Evolutionary conservation across 108 stramenopile species (phyloP).

Genomic region (Schizochytrium sp.): DNA sequence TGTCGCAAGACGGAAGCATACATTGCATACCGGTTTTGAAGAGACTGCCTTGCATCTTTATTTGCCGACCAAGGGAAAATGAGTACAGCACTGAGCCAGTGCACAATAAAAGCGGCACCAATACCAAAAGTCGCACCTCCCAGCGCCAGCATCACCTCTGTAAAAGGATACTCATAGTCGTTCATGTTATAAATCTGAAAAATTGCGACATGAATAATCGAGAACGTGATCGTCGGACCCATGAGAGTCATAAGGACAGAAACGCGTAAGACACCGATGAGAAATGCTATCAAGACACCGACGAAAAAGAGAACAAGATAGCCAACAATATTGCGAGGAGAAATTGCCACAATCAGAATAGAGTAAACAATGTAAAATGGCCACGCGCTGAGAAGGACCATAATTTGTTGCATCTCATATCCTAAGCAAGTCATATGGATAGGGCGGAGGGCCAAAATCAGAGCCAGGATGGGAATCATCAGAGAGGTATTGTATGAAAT

Average conservation of each 20-base stretch:
- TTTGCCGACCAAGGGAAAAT: slow-evolving; percentile 21
- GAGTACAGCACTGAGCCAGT: not conserved
- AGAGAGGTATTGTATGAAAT: not conserved
- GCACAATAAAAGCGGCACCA: not conserved
- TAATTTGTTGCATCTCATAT: not conserved
- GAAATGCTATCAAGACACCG: not conserved
- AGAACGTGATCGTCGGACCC: slow-evolving; percentile 28
- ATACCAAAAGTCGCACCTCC: slow-evolving; percentile 33
- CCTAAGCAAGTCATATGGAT: not conserved
- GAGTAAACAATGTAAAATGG: not conserved
- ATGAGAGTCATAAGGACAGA: not conserved
- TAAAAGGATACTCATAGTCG: not conserved
- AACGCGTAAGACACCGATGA: not conserved
- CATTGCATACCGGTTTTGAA: not conserved
- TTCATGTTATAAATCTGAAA: slow-evolving; percentile 27
- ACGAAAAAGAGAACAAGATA: slow-evolving; percentile 9
- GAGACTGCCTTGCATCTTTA: not conserved
- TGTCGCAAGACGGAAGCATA: not conserved
- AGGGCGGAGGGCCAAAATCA: slow-evolving; percentile 20
- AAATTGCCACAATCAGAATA: not conserved
- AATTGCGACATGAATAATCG: not conserved
- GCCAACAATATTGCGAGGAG: slow-evolving; percentile 4
- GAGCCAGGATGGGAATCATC: slow-evolving; percentile 32
- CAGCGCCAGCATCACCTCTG: not conserved
- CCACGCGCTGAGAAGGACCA: not conserved